Base-by-base conservation (phyloP, 495 filamentous ascomycete genomes). In the Neurospora cerealis region DNA sequence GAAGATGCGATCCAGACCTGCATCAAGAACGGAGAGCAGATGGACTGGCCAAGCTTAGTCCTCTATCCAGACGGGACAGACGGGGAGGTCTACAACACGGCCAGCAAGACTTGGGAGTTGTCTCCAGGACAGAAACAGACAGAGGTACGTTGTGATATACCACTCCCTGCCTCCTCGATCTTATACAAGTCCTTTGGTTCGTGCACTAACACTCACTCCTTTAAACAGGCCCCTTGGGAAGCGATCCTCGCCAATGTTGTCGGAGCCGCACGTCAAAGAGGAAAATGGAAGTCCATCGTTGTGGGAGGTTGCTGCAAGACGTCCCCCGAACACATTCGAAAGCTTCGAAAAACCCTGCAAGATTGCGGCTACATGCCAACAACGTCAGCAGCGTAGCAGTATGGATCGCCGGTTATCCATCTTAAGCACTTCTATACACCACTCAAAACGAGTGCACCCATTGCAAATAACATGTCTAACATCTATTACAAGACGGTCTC, bases 51-150 rank as follows among this genome's bases (percentile, higher is more conserved):
- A 7, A 82, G 77, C 72, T 77, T 93, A 71, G 87, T 92, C 48
- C 72, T 91, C 66, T 93, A 91, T 80, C 91, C 91, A 3, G 91
- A 93, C 81, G 90, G 89, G 2, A 91, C 91, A 19, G 87, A 88
- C 46, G 90, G 89, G 4, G 87, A 90, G 80, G 83, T 87, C 9
- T 92, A 92, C 78, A 87, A 92, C 78, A 88, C 89, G 7, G 79
- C 76, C 1, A 89, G 86, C 5, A 86, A 90, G 79, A 80, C 78
- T 73, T 92, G 90, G 90, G 86, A 84, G 78, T 78, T 80, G 71
- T 81, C 81, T 3, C 74, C 70, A 32, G 77, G 70, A 19, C 70
- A 48, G 21, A 75, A 73, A 41, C 69, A 28, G n/a, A n/a, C 71
- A 13, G 73, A 71, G 19, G 76, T 78, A 73, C 71, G 75, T 73